Evolutionary conservation across 805 yeast genomes (phyloP).

Genomic region (Candida sakaeoensis): DNA sequence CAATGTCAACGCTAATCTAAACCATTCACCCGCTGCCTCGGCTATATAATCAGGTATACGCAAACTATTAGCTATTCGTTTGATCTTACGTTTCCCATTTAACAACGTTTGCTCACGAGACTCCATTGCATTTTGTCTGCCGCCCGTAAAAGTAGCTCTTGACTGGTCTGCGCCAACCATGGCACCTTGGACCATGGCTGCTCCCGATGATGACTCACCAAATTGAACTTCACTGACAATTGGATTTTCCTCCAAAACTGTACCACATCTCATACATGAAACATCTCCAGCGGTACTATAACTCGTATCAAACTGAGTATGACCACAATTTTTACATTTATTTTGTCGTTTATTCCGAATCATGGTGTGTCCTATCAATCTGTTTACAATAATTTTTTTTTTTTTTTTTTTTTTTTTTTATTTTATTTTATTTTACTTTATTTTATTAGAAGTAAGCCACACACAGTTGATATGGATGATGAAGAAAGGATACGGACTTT

Average conservation of each 20-base stretch:
- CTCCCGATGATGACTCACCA: constrained; percentile 89
- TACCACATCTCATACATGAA: constrained; percentile 80
- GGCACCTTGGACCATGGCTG: constrained; percentile 93
- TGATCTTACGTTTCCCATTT: constrained; percentile 77
- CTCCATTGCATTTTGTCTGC: constrained; percentile 73
- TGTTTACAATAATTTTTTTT: not conserved
- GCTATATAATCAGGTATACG: constrained; percentile 79
- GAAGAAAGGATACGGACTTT: not conserved
- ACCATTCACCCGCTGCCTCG: constrained; percentile 88
- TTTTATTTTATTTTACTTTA: too few relatives aligned
- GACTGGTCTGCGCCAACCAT: constrained; percentile 86
- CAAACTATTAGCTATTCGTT: constrained; percentile 74
- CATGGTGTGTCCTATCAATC: constrained; percentile 3
- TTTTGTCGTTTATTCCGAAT: constrained; percentile 5
- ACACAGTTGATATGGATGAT: not conserved
- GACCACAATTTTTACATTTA: constrained; percentile 24
- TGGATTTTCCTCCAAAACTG: constrained; percentile 86
- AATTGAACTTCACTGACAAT: constrained; percentile 94
- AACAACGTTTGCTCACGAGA: constrained; percentile 85
- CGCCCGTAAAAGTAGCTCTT: constrained; percentile 59
- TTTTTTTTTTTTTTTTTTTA: not conserved
- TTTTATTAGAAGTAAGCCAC: constrained; percentile 1
- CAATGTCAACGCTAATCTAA: constrained; percentile 75
- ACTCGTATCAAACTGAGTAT: constrained; percentile 20
- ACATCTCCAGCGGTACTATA: constrained; percentile 58